Evolutionary conservation across 768 basidiomycete species (phyloP), one percentile per base, ranked within the genome.

Genomic region (Tephrocybe rancida): DNA sequence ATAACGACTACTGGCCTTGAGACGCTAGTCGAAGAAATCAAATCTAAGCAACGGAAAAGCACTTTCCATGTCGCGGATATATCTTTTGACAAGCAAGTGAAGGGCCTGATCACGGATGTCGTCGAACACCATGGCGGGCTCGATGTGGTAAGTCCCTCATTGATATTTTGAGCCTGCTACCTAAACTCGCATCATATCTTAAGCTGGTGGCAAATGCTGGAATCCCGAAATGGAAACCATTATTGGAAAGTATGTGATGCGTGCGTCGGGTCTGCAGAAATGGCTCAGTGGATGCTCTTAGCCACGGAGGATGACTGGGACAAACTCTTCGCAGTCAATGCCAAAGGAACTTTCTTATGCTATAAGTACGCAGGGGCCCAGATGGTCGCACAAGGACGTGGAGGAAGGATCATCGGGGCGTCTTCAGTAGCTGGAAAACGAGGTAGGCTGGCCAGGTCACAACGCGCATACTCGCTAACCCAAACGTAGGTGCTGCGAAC

Each of bases 281-380:
- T 38, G 26, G 26, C 26, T 24, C 52, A 32, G 18, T 39, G 3
- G 25, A 32, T n/a, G 9, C 19, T n/a, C 21, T 32, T 38, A 73
- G 80, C 70, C 3, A 61, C 63, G 2, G 43, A 69, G 1, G 67
- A 74, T 8, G 66, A 73, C 0, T 78, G 70, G 73, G 73, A 84
- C 60, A 66, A 61, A 62, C 34, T 69, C 8, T 67, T 79, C 55
- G 69, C 74, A 5, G 69, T 86, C 59, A 87, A 88, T 59, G 71
- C 78, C 55, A 76, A 80, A 48, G 85, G 84, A 35, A 68, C 76
- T 2, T 85, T 81, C 69, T 74, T 82, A 54, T 86, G 83, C 61
- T 87, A 86, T 38, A 83, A 85, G 48, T 74, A 85, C 53, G 87
- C 85, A 1, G 85, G 82, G n/a, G 70, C 70, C 45, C 79, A 82